Percentiles rank a stretch among this genome's conserved stretches.
Conservation (phyloP, 108 stramenopile genomes). For the Fragilariopsis cylindrus region DNA sequence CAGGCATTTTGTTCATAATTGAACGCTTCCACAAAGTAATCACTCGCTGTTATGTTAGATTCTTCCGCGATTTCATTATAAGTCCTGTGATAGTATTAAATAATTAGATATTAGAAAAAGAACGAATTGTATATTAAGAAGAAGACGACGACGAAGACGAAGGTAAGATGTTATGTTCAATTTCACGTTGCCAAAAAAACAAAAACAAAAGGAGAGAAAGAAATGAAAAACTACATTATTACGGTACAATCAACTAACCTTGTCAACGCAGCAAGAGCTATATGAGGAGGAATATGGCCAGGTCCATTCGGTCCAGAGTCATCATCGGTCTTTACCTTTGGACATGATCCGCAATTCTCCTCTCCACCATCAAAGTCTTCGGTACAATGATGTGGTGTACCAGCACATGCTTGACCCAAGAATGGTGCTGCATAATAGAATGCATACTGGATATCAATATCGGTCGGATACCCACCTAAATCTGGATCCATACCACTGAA, state of each 20-base stretch:
- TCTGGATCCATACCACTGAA: neutral
- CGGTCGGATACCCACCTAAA: neutral
- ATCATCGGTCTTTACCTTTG: neutral
- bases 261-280: neutral
- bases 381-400: neutral
- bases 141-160: neutral
- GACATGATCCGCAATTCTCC: neutral
- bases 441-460: constrained; percentile 5
- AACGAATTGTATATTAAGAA: neutral
- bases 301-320: constrained; percentile 5
- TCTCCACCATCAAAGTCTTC: constrained; percentile 5
- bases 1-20: neutral
- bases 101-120: neutral
- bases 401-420: constrained; percentile 5
- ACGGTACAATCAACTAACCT: neutral
- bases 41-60: neutral
- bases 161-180: no score
- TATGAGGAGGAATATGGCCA: constrained; percentile 7
- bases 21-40: neutral
- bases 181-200: neutral
- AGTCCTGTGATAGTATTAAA: neutral
- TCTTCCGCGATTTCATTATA: neutral
- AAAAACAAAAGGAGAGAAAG: neutral
- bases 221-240: no score
- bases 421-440: constrained; percentile 1